phyloP scores from a whole-genome alignment of 306 rosid species.

The Gastrolobium bilobum region DNA sequence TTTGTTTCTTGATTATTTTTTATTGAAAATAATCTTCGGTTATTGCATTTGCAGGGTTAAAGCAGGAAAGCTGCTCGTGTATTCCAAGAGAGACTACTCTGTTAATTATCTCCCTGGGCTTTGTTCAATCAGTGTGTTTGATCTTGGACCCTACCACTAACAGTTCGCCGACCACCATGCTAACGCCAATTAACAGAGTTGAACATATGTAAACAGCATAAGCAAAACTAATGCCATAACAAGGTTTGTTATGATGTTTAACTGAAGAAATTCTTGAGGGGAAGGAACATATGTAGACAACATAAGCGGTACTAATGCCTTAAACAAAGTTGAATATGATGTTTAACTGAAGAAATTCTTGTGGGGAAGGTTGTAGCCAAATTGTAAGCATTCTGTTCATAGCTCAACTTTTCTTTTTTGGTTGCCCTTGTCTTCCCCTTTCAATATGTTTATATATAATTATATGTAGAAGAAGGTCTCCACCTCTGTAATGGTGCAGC shows the following conservation, averaged over 20 bases:
- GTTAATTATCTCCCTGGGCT: constrained; percentile 28
- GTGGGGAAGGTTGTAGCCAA: constrained; percentile 25
- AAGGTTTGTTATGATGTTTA: constrained; percentile 9
- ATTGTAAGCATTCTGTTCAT: not conserved
- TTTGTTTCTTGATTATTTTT: not conserved
- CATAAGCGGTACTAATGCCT: constrained; percentile 22
- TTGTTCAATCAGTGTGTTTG: constrained; percentile 31
- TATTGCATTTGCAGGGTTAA: constrained; percentile 63
- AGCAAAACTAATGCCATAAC: constrained; percentile 23
- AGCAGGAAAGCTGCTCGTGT: constrained; percentile 38
- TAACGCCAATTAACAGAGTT: constrained; percentile 40
- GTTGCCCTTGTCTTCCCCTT: not conserved
- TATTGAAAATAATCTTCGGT: constrained; percentile 25
- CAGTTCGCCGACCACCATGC: constrained; percentile 46
- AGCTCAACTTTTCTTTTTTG: not conserved
- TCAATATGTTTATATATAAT: constrained; percentile 4
- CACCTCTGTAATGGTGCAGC: not conserved
- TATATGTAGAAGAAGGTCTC: not conserved
- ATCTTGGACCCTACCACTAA: constrained; percentile 37
- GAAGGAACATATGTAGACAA: constrained; percentile 43
- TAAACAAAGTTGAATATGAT: constrained; percentile 27
- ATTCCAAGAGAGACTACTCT: constrained; percentile 23
- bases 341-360: constrained; percentile 15
- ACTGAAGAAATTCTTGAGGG: not conserved
- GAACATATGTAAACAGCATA: constrained; percentile 45